A percentile compares a stretch with the other conserved stretches of the same genome.
Evolutionary conservation across 2,329 filamentous ascomycete genomes (phyloP).

Genomic region (Alternaria triticina): DNA sequence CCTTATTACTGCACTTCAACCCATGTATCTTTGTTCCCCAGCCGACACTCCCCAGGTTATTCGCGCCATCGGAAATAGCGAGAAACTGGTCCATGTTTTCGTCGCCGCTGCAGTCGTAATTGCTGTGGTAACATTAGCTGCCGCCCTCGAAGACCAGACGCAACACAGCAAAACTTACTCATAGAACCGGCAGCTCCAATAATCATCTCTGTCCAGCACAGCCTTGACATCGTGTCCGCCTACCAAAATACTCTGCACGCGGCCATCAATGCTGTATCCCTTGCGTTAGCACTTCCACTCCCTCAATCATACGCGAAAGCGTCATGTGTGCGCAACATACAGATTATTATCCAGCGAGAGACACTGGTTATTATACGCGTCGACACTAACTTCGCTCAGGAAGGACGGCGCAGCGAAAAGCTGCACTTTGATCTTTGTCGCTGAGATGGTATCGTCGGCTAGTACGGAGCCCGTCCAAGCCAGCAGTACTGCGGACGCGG

Average conservation of each 20-base stretch:
- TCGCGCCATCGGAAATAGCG: conserved; percentile 37
- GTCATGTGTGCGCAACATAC: conserved; percentile 18
- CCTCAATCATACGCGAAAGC: neutral
- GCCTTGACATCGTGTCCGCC: conserved; percentile 36
- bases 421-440: conserved; percentile 42
- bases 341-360: conserved; percentile 42
- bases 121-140: conserved; percentile 22
- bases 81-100: conserved; percentile 26
- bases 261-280: conserved; percentile 41
- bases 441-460: conserved; percentile 28
- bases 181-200: conserved; percentile 45
- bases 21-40: conserved; percentile 40
- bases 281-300: neutral
- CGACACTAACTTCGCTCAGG: conserved; percentile 39
- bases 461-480: conserved; percentile 5
- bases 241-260: conserved; percentile 39
- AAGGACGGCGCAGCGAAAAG: conserved; percentile 43
- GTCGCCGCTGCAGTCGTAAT: conserved; percentile 38
- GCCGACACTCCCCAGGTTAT: conserved; percentile 38
- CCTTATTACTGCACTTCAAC: conserved; percentile 33
- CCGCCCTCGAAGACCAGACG: neutral
- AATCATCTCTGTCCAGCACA: conserved; percentile 35
- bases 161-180: conserved; percentile 31
- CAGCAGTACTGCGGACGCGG: conserved; percentile 5
- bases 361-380: conserved; percentile 38